These are phyloP conservation scores for Zymoseptoria crescenta DNA, from an alignment of 2,329 filamentous ascomycete species.

Conservation along the genomic window DNA sequence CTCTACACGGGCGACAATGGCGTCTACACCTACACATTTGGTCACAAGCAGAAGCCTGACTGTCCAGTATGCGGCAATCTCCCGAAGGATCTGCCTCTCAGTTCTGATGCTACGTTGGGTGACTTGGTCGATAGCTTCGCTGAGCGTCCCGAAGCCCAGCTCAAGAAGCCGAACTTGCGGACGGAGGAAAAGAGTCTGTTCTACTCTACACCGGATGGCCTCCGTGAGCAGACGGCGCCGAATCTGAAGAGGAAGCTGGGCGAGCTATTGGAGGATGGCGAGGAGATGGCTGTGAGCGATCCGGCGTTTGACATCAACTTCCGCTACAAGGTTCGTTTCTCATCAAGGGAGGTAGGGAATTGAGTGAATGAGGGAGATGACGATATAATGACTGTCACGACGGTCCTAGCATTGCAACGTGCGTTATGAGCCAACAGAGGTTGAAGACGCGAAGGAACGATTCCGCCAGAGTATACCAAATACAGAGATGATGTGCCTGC, in stretches of 20 bases:
- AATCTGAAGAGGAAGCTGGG: conserved; percentile 72
- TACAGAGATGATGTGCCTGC: not conserved
- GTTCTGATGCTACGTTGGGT: conserved; percentile 64
- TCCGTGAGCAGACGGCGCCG: conserved; percentile 75
- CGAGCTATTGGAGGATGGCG: conserved; percentile 70
- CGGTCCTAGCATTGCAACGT: not conserved
- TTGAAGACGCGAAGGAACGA: not conserved
- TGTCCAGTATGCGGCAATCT: conserved; percentile 88
- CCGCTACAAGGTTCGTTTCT: conserved; percentile 46
- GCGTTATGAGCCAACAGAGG: not conserved
- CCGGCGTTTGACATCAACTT: conserved; percentile 74
- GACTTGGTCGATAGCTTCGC: conserved; percentile 81
- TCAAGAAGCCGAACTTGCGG: conserved; percentile 86
- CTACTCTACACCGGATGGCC: conserved; percentile 71
- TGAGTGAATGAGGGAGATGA: not conserved
- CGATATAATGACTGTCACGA: not conserved
- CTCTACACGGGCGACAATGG: conserved; percentile 97
- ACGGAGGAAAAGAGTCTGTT: conserved; percentile 79
- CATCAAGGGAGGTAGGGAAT: not conserved
- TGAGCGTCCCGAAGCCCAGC: conserved; percentile 75
- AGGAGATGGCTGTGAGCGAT: conserved; percentile 88
- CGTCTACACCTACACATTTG: conserved; percentile 96
- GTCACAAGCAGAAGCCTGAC: conserved; percentile 87
- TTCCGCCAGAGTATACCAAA: not conserved
- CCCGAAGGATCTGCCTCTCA: conserved; percentile 65